Evolutionary conservation across 129 eudicot genomes (phyloP), one percentile per base, ranked within the genome.

Genomic region (Pulicaria dysenterica): DNA sequence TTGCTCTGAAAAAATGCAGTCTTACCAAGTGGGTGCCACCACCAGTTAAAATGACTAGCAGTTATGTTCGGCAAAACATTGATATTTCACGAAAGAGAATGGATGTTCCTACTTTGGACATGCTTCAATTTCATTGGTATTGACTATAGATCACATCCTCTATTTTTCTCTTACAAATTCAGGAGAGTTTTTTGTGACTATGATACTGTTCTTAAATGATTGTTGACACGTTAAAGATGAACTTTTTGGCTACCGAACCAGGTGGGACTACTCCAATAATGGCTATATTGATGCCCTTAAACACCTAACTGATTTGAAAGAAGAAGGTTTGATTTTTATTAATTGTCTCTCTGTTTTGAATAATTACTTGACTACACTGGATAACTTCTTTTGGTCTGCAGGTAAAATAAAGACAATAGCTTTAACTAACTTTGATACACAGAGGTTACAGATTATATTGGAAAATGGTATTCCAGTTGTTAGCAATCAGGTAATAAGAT

Each of bases 1-100:
- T 16, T 75, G 51, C 19, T 81, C 34, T 83, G 60, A 48, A 24
- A 48, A 24, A 41, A 37, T 83, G 78, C 87, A 95, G 99, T 69
- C 96, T 95, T 66, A 95, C 99, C 53, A 95, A 95, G 74, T 95
- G 99, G 99, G 99, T 95, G 73, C 97, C 99, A 43, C 88, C 99
- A 11, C 99, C 99, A 5, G 99, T 95, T 71, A 95, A 91, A 85
- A 95, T 95, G 99, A 90, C 99, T 0, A 79, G 97, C 64, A 83
- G 82, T 73, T 95, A 76, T 69, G 99, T 95, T 58, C 82, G 82
- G 51, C 75, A 86, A 66, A 83, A 82, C 91, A 95, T 95, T 49
- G 80, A 95, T 67, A 81, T 91, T 36, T 95, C 99, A 19, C 81
- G 97, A 19, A 95, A 83, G 84, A 88, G 99, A 81, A 95, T 95